Base-by-base conservation (phyloP, 441 rosid species). In the Viola pubescens region DNA sequence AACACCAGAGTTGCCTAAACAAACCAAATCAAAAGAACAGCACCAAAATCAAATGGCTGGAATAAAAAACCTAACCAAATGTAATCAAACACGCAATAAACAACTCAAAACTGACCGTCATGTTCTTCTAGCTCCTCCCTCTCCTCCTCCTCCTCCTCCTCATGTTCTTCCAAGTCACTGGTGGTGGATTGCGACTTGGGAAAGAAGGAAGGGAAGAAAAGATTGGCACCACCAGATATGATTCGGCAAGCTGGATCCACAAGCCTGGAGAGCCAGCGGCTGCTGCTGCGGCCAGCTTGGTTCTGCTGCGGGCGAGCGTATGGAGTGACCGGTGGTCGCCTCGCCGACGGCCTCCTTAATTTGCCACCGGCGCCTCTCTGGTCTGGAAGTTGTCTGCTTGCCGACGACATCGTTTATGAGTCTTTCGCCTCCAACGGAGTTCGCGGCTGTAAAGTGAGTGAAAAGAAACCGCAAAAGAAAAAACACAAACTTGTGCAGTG, bases 291-390 rank as follows among this genome's bases (percentile, higher is more conserved):
- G 7, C 69, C 76, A 41, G 52, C 38, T 48, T 75, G 81, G 59
- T 66, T 73, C 40, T 69, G 80, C 42, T 68, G 78, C 4, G 91
- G 88, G 10, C 95, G 88, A 51, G 88, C 65, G 58, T 87, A 87
- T 12, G 95, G 97, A 7, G 79, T 82, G 45, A 76, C 4, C 11
- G 70, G 68, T 6, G 74, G 75, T 56, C 76, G 76, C 52, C 80
- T 71, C n/a, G 77, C 70, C 39, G 72, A 26, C 37, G 75, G 82
- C 40, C 74, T 81, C 79, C 73, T 76, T 48, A 77, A 64, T 74
- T 90, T 88, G 0, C 97, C 91, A 8, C 94, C 94, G 59, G 62
- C 85, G 43, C 89, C 88, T 66, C 83, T 60, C 13, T 68, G 62
- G 11, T 52, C 42, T 6, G 57, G 4, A 48, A 63, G 44, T 41